phyloP scores from a whole-genome alignment of 2,329 filamentous ascomycete species.

The Clarireedia monteithiana region DNA sequence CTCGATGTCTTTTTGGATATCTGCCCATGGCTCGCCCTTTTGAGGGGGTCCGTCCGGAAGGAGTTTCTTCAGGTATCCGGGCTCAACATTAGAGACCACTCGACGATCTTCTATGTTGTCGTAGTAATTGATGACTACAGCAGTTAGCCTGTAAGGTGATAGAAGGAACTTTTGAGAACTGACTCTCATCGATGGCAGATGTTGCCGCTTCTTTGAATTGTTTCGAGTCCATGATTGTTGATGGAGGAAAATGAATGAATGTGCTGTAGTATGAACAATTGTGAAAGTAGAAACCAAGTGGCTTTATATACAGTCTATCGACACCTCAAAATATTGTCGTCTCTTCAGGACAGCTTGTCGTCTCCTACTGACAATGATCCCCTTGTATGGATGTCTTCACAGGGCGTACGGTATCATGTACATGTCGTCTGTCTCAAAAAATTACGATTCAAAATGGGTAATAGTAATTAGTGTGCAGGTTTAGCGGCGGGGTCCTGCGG shows the following conservation, averaged over 20 bases:
- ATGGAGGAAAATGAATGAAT: not conserved
- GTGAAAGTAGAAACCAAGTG: too few species aligned
- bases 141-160: not conserved
- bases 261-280: not conserved
- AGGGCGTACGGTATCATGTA: too few species aligned
- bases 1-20: slow-evolving; percentile 78
- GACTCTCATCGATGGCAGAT: slow-evolving; percentile 76
- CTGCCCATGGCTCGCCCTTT: slow-evolving; percentile 63
- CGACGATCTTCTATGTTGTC: slow-evolving; percentile 61
- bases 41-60: slow-evolving; percentile 61
- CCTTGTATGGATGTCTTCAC: too few species aligned
- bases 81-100: slow-evolving; percentile 70
- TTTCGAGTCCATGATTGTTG: slow-evolving; percentile 61
- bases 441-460: too few species aligned
- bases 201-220: slow-evolving; percentile 74
- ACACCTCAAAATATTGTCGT: too few species aligned
- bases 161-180: slow-evolving; percentile 26
- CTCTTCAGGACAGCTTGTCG: too few species aligned
- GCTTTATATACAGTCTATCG: too few species aligned
- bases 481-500: not conserved
- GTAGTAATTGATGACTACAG: slow-evolving; percentile 73
- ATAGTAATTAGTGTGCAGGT: too few species aligned
- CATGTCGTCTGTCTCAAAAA: too few species aligned
- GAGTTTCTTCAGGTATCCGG: slow-evolving; percentile 76
- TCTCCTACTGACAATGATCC: too few species aligned